phyloP scores from a whole-genome alignment of 805 yeast genomes.

The Starmera dryadoides region DNA sequence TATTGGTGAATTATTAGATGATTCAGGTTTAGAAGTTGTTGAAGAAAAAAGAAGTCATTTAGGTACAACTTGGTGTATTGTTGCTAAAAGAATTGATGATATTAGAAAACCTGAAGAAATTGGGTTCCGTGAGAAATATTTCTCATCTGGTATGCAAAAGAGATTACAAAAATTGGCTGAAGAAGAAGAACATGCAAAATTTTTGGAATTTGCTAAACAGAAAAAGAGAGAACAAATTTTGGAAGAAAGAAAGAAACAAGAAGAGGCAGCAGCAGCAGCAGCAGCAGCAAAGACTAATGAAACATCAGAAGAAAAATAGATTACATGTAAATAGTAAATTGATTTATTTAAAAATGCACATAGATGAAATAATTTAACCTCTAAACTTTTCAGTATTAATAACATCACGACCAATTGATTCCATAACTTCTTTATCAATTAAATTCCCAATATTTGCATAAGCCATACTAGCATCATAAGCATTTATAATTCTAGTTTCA shows the following conservation, averaged over 20 bases:
- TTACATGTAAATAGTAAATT: background rate
- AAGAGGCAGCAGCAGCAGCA: background rate
- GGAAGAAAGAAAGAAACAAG: conserved; percentile 7
- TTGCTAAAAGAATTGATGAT: conserved; percentile 71
- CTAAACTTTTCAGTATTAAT: conserved; percentile 70
- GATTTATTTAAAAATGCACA: background rate
- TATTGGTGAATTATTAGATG: conserved; percentile 78
- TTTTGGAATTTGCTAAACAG: background rate
- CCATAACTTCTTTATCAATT: conserved; percentile 68
- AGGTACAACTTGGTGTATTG: conserved; percentile 87
- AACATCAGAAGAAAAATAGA: background rate
- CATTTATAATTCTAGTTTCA: conserved; percentile 68
- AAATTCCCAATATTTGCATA: conserved; percentile 64
- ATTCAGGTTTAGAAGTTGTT: conserved; percentile 77
- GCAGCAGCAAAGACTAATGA: background rate
- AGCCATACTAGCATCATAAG: conserved; percentile 85
- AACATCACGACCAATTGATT: conserved; percentile 64
- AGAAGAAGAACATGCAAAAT: conserved; percentile 2
- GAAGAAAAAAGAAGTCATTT: conserved; percentile 76
- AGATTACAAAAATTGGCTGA: conserved; percentile 13
- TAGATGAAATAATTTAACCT: conserved; percentile 28
- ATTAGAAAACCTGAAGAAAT: conserved; percentile 38
- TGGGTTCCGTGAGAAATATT: conserved; percentile 43
- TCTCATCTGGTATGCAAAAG: conserved; percentile 28
- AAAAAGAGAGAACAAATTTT: conserved; percentile 8